Conservation (phyloP, 805 yeast species). For the Pichia ethanolica region DNA sequence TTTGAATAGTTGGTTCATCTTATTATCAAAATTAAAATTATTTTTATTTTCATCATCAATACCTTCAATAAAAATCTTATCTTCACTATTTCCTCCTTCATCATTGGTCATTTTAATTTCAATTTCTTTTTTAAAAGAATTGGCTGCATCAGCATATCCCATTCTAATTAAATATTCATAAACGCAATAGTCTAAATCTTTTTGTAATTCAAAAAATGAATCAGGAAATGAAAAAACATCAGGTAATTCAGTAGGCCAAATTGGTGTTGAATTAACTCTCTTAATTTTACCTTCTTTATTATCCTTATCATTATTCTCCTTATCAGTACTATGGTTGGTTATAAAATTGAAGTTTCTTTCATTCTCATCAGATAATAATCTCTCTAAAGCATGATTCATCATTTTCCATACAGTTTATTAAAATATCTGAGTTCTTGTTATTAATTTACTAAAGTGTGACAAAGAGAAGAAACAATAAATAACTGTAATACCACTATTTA, state of each 20-base stretch:
- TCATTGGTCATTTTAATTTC: slow-evolving; percentile 60
- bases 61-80: slow-evolving; percentile 35
- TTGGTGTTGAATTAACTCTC: slow-evolving; percentile 1
- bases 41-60: not conserved
- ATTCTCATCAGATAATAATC: not conserved
- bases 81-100: slow-evolving; percentile 19
- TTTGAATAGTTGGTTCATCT: slow-evolving; percentile 3
- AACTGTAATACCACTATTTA: too few relatives aligned
- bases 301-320: not conserved
- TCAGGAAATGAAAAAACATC: slow-evolving; percentile 11
- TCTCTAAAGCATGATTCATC: not conserved
- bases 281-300: not conserved
- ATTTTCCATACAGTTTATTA: too few relatives aligned
- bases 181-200: slow-evolving; percentile 3
- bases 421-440: too few relatives aligned
- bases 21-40: not conserved
- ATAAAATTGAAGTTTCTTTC: not conserved
- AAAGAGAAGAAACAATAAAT: too few relatives aligned
- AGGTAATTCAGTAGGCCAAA: slow-evolving; percentile 9
- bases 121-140: slow-evolving; percentile 2
- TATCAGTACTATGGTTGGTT: not conserved
- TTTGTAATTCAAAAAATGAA: slow-evolving; percentile 8
- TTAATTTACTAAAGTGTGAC: too few relatives aligned
- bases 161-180: slow-evolving; percentile 6
- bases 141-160: slow-evolving; percentile 11